phyloP scores from a whole-genome alignment of 306 rosid genomes.

The Chamaecrista fasciculata region DNA sequence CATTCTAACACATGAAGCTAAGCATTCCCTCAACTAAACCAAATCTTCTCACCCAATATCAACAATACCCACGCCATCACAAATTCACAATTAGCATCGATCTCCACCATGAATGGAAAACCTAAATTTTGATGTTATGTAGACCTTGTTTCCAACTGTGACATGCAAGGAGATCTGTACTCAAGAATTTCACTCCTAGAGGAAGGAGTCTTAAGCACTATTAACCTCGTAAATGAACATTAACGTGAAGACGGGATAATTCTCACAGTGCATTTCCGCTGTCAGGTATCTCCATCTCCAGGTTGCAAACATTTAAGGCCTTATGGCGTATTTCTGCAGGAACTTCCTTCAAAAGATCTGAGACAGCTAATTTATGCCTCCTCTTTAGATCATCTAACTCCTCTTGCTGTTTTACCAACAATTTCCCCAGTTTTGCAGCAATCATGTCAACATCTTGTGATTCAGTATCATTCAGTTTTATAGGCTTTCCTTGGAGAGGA shows the following conservation, averaged over 20 bases:
- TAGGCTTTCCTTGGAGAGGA: slow-evolving; percentile 29
- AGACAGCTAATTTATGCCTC: slow-evolving; percentile 60
- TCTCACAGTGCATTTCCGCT: slow-evolving; percentile 24
- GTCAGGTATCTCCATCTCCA: slow-evolving; percentile 33
- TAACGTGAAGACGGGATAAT: slow-evolving; percentile 2
- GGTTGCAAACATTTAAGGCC: slow-evolving; percentile 50
- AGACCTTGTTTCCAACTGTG: slow-evolving; percentile 21
- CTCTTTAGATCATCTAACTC: slow-evolving; percentile 65
- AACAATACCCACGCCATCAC: slow-evolving; percentile 5
- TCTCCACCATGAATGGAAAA: slow-evolving; percentile 21
- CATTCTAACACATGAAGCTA: slow-evolving; percentile 1
- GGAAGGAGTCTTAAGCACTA: slow-evolving; percentile 1
- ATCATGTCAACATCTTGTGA: slow-evolving; percentile 37
- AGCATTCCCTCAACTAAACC: slow-evolving; percentile 22
- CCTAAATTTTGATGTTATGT: slow-evolving; percentile 9
- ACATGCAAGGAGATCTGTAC: slow-evolving; percentile 14
- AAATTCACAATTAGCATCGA: not conserved
- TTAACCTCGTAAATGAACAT: slow-evolving; percentile 4
- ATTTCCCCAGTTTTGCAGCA: slow-evolving; percentile 42
- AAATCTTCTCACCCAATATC: slow-evolving; percentile 23
- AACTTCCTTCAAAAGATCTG: slow-evolving; percentile 50
- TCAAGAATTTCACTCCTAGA: slow-evolving; percentile 18
- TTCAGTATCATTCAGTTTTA: slow-evolving; percentile 19
- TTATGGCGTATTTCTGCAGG: slow-evolving; percentile 45
- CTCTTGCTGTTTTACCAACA: slow-evolving; percentile 49